Percentiles rank a stretch among this genome's conserved stretches.
Evolutionary conservation across 1,284 basidiomycete genomes (phyloP).

Genomic region (Sanghuangporus sanghuang): DNA sequence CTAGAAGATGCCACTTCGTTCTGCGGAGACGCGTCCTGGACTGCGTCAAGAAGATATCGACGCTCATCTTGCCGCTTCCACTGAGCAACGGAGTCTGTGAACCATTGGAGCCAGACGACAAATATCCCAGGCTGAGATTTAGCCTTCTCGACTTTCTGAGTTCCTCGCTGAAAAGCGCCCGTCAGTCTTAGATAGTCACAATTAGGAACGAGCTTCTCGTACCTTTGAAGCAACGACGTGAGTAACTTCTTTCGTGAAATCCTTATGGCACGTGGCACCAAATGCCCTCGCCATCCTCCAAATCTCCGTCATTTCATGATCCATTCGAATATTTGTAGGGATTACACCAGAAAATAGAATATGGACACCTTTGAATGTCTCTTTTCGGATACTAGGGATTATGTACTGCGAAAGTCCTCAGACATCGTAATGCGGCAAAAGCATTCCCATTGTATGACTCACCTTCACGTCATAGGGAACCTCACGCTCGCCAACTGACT

Average conservation of each 20-base stretch:
- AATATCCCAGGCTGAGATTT: slow-evolving; percentile 63
- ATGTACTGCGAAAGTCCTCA: slow-evolving; percentile 49
- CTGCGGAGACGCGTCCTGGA: slow-evolving; percentile 22
- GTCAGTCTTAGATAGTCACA: neutral
- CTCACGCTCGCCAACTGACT: slow-evolving; percentile 27
- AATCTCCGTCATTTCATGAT: slow-evolving; percentile 77
- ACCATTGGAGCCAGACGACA: slow-evolving; percentile 87
- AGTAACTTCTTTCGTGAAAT: slow-evolving; percentile 67
- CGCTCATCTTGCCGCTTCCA: slow-evolving; percentile 77
- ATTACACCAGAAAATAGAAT: slow-evolving; percentile 94
- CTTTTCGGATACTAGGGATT: slow-evolving; percentile 74
- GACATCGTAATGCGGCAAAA: neutral
- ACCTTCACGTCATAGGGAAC: slow-evolving; percentile 23
- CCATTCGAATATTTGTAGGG: slow-evolving; percentile 62
- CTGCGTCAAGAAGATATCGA: slow-evolving; percentile 62
- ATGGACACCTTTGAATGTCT: slow-evolving; percentile 72
- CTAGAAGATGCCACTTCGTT: slow-evolving; percentile 34
- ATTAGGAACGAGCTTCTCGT: slow-evolving; percentile 3
- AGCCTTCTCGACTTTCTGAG: slow-evolving; percentile 86
- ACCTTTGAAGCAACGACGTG: slow-evolving; percentile 91
- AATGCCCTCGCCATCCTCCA: slow-evolving; percentile 88
- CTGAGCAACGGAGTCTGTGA: slow-evolving; percentile 77
- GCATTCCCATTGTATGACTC: slow-evolving; percentile 39
- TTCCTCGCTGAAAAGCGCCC: slow-evolving; percentile 57
- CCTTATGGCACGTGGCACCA: slow-evolving; percentile 76